phyloP scores from a whole-genome alignment of 345 rosid genomes.

The Rhodomyrtus tomentosa region DNA sequence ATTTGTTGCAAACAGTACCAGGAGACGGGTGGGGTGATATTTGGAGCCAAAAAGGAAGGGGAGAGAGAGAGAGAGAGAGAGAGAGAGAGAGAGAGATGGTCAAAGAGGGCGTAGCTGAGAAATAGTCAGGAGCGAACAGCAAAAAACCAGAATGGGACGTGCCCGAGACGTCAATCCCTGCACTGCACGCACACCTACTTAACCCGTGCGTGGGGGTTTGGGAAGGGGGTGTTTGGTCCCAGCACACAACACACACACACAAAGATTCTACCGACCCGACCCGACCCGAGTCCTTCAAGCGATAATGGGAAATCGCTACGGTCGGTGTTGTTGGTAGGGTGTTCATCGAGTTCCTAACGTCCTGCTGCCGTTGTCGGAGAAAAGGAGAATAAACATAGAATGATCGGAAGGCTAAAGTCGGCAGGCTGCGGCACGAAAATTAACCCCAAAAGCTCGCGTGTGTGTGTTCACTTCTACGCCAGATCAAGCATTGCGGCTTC shows the following conservation, averaged over 20 bases:
- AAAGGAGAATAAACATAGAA: not conserved
- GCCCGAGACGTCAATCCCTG: not conserved
- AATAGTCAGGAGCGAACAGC: not conserved
- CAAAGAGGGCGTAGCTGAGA: not conserved
- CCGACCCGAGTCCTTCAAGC: not conserved
- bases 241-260: too few relatives aligned
- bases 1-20: not conserved
- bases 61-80: not conserved
- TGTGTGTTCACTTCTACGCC: not conserved
- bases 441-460: too few relatives aligned
- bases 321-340: not conserved
- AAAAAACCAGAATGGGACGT: not conserved
- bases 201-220: not conserved
- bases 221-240: not conserved
- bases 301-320: not conserved
- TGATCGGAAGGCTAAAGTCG: not conserved
- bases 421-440: not conserved
- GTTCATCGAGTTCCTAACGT: not conserved
- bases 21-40: not conserved
- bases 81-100: not conserved
- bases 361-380: not conserved
- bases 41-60: not conserved
- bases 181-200: not conserved
- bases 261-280: not conserved
- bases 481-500: not conserved